Conservation (phyloP, 805 yeast genomes). For the Isabelozyma heimii region DNA sequence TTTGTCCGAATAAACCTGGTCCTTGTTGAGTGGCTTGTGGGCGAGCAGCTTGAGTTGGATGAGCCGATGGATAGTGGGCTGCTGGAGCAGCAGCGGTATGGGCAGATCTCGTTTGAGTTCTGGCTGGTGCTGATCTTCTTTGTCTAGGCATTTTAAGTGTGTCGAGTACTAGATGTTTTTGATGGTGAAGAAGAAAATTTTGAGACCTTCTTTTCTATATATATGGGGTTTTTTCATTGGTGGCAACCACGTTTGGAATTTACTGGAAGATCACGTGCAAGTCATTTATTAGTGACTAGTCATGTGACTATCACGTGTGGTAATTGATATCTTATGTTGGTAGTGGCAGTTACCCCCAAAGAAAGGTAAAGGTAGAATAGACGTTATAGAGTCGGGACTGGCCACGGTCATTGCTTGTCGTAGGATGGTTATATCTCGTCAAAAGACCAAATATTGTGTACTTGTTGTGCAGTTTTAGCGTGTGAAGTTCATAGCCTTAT, state of each 20-base stretch:
- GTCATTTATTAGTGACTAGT: too few species aligned
- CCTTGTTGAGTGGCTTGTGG: slow-evolving; percentile 40
- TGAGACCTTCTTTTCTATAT: background rate
- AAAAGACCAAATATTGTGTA: too few species aligned
- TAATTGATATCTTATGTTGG: too few species aligned
- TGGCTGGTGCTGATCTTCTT: slow-evolving; percentile 50
- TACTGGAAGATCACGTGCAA: background rate
- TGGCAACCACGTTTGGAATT: background rate
- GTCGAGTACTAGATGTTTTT: background rate
- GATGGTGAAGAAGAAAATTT: background rate
- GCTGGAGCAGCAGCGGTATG: slow-evolving; percentile 70
- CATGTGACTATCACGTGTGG: too few species aligned
- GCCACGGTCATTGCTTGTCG: too few species aligned
- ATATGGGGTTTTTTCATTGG: background rate
- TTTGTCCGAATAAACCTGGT: slow-evolving; percentile 92
- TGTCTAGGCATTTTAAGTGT: slow-evolving; percentile 45
- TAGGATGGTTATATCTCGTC: too few species aligned
- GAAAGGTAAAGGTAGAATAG: too few species aligned
- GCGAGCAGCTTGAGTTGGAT: slow-evolving; percentile 39
- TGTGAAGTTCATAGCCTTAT: background rate
- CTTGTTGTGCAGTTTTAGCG: background rate
- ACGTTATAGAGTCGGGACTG: too few species aligned
- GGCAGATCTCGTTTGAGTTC: slow-evolving; percentile 63
- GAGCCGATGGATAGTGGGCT: slow-evolving; percentile 39
- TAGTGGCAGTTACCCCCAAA: too few species aligned